Evolutionary conservation across 139 green algal species (phyloP).

Genomic region (Nannochloris sp.): DNA sequence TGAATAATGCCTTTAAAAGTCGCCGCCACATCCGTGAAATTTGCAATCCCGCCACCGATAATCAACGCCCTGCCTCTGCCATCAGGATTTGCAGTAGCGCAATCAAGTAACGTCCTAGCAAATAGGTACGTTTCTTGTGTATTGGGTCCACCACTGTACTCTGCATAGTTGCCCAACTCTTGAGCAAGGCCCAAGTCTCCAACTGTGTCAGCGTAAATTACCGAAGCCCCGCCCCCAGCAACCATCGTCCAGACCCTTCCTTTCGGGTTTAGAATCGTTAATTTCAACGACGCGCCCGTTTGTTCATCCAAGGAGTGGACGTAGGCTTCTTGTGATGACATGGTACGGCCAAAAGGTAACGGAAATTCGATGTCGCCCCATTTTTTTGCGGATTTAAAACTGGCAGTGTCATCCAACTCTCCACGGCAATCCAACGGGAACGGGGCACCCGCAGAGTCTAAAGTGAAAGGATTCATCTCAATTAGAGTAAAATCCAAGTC

Average conservation of each 20-base stretch:
- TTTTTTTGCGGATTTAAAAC: constrained; percentile 54
- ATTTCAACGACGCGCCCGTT: constrained; percentile 84
- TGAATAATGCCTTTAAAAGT: constrained; percentile 91
- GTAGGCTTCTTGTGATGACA: constrained; percentile 59
- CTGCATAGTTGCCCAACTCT: constrained; percentile 88
- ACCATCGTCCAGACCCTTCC: constrained; percentile 93
- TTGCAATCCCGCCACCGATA: constrained; percentile 89
- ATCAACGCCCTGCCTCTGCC: constrained; percentile 67
- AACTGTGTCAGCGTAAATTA: constrained; percentile 92
- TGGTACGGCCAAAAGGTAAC: constrained; percentile 77
- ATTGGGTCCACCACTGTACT: constrained; percentile 84
- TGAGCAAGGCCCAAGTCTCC: constrained; percentile 70
- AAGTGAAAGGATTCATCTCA: constrained; percentile 94
- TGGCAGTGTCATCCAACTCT: constrained; percentile 90
- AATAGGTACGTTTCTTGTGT: constrained; percentile 55
- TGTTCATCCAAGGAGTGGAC: constrained; percentile 53
- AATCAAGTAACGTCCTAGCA: constrained; percentile 45
- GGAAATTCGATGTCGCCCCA: constrained; percentile 80
- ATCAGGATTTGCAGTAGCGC: constrained; percentile 61
- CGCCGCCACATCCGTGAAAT: constrained; percentile 93
- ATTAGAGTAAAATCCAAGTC: constrained; percentile 85
- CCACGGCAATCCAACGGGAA: constrained; percentile 66
- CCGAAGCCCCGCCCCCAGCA: constrained; percentile 72
- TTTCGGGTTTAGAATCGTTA: constrained; percentile 85
- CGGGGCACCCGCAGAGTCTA: constrained; percentile 49